phyloP scores from a whole-genome alignment of 2,329 filamentous ascomycete genomes.

The Mariannaea elegans region DNA sequence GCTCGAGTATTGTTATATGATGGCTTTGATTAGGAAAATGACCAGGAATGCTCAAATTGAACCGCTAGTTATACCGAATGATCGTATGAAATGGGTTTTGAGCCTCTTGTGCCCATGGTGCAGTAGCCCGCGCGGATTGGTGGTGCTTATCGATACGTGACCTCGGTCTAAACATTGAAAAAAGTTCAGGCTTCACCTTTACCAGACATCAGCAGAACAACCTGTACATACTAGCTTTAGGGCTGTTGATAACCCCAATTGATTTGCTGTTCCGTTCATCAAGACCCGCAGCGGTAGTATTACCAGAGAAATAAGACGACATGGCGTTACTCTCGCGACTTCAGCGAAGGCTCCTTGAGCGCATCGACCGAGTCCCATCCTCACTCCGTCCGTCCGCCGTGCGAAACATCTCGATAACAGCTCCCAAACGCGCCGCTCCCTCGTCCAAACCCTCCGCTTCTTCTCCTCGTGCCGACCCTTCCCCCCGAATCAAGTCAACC shows the following conservation, averaged over 20 bases:
- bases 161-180: neutral
- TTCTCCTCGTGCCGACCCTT: neutral
- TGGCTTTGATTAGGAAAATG: neutral
- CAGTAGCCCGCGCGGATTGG: neutral
- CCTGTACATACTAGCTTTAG: neutral
- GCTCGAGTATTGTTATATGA: neutral
- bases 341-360: neutral
- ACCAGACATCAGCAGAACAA: neutral
- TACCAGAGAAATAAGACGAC: neutral
- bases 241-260: neutral
- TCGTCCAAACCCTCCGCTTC: neutral
- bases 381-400: neutral
- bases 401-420: constrained; percentile 1
- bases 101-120: too few species aligned
- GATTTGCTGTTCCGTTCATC: neutral
- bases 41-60: neutral
- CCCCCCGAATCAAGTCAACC: neutral
- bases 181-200: neutral
- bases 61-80: neutral
- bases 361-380: neutral
- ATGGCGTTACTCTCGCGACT: constrained; percentile 7
- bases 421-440: neutral
- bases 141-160: neutral
- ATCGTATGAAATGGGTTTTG: too few species aligned
- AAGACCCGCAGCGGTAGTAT: neutral